Conservation (phyloP, 305 asterid species). For the Solanum hybrid region DNA sequence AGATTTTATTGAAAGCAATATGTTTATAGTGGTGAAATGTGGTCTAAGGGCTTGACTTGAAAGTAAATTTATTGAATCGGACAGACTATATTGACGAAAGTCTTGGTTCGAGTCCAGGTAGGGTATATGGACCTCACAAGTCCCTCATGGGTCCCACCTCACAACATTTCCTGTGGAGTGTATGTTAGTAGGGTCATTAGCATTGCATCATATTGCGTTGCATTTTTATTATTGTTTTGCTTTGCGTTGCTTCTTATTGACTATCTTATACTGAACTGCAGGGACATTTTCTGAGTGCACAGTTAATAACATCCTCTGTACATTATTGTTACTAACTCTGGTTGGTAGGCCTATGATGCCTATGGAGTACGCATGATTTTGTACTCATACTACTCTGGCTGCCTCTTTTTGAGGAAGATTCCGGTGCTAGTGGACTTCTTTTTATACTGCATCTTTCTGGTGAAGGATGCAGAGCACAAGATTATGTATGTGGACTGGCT, state of each 20-base stretch:
- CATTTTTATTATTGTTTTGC: background rate
- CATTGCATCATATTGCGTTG: background rate
- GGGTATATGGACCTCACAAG: background rate
- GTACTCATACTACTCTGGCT: no score
- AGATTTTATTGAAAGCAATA: background rate
- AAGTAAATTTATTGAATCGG: background rate
- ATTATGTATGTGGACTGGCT: no score
- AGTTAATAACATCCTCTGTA: background rate
- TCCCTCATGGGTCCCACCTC: no score
- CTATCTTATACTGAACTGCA: background rate
- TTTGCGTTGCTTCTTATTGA: background rate
- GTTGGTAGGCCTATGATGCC: no score
- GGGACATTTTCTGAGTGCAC: background rate
- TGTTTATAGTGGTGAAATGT: background rate
- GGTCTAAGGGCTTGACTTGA: background rate
- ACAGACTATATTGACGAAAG: background rate
- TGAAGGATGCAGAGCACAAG: no score
- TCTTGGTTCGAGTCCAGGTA: background rate
- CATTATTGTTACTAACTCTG: no score
- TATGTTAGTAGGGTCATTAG: background rate
- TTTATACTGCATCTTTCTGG: no score
- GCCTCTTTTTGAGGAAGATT: no score
- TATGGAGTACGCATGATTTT: no score
- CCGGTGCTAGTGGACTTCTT: no score
- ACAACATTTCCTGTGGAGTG: no score